Conservation (phyloP, 169 alveolate species). For the Plasmodium yoelii region DNA sequence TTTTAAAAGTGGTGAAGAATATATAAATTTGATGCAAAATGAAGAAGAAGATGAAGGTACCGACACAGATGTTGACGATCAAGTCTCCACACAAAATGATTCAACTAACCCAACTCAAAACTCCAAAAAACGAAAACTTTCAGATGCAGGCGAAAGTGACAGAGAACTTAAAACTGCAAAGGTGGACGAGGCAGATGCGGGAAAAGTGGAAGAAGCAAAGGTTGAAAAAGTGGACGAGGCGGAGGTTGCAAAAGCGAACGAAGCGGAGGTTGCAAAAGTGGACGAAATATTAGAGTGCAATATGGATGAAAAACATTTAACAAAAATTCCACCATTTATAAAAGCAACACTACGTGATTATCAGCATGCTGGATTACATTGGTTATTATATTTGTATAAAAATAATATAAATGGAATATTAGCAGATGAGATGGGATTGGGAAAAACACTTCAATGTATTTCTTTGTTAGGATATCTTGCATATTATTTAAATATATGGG, state of each 20-base stretch:
- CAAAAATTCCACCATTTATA: conserved; percentile 91
- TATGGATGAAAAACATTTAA: conserved; percentile 83
- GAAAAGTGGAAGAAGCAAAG: too few relatives aligned
- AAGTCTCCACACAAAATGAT: background rate
- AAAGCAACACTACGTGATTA: conserved; percentile 95
- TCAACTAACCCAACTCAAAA: too few relatives aligned
- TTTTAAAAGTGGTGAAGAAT: conserved; percentile 4
- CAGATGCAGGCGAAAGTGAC: background rate
- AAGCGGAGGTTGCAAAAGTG: background rate
- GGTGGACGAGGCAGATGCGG: too few relatives aligned
- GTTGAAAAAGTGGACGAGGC: background rate
- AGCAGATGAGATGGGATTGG: conserved; percentile 99
- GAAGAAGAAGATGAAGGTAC: conserved; percentile 20
- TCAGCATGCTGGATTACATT: conserved; percentile 95
- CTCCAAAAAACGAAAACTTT: too few relatives aligned
- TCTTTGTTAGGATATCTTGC: conserved; percentile 98
- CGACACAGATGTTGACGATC: conserved; percentile 17
- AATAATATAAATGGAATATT: conserved; percentile 97
- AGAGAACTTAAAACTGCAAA: background rate
- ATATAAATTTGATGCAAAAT: conserved; percentile 8
- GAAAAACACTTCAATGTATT: conserved; percentile 98
- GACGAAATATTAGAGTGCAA: conserved; percentile 77
- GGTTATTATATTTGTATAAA: conserved; percentile 97
- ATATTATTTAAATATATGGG: conserved; percentile 96
- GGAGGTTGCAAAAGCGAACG: too few relatives aligned